Conservation (phyloP, 1,139 yeast genomes). For the Nadsonia commutata region DNA sequence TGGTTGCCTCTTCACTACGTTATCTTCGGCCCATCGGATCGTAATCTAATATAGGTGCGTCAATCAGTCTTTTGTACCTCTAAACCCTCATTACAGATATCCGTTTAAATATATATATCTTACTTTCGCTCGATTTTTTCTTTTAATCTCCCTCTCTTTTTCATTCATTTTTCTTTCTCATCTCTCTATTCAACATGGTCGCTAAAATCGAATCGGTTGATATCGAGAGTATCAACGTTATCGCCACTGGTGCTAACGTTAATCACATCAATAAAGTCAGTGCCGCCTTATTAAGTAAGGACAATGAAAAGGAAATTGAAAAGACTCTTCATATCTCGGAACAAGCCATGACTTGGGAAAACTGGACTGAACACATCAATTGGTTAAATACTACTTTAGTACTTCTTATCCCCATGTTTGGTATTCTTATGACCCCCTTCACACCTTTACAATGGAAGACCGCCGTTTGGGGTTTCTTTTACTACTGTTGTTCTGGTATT, state of each 20-base stretch:
- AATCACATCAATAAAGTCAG: slow-evolving; percentile 32
- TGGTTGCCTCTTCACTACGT: no score
- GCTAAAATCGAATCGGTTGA: slow-evolving; percentile 41
- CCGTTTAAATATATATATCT: no score
- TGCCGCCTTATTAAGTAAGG: slow-evolving; percentile 14
- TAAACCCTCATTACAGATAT: no score
- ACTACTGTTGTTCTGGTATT: slow-evolving; percentile 63
- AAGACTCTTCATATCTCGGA: slow-evolving; percentile 58
- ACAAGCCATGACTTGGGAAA: slow-evolving; percentile 71
- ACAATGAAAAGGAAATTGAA: slow-evolving; percentile 18
- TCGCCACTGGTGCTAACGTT: slow-evolving; percentile 81
- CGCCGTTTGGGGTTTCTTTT: slow-evolving; percentile 38
- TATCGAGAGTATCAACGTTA: slow-evolving; percentile 61
- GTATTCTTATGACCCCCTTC: slow-evolving; percentile 37
- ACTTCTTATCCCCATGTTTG: slow-evolving; percentile 51
- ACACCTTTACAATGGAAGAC: slow-evolving; percentile 53
- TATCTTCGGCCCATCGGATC: no score
- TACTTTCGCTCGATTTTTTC: neutral
- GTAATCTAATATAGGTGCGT: no score
- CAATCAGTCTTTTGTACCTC: no score
- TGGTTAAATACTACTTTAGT: slow-evolving; percentile 86
- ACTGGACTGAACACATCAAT: slow-evolving; percentile 82
- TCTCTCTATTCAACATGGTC: slow-evolving; percentile 2
- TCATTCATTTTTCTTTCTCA: neutral
- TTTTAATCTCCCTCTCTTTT: no score